Percentiles rank a stretch among this genome's conserved stretches.
Evolutionary conservation across 371 early-diverging fungal genomes (phyloP).

Genomic region (Sporodiniella umbellata): DNA sequence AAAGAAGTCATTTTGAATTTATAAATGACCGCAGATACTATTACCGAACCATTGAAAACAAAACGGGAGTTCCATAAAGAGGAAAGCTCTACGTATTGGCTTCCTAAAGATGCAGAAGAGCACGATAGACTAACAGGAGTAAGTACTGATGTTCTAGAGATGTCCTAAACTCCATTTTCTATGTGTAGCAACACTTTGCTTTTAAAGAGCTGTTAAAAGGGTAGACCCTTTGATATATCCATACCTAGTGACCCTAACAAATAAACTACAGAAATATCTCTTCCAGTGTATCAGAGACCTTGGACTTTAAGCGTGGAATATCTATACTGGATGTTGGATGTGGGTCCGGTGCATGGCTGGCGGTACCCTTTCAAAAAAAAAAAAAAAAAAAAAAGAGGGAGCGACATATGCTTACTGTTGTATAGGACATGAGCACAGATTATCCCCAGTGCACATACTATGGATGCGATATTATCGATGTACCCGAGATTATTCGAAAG

Average conservation of each 20-base stretch:
- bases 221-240: slow-evolving; percentile 9
- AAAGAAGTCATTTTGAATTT: no score
- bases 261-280: neutral
- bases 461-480: slow-evolving; percentile 26
- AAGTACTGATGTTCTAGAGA: neutral
- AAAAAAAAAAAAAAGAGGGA: slow-evolving; percentile 21
- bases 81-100: slow-evolving; percentile 8
- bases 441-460: slow-evolving; percentile 30
- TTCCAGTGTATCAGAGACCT: neutral
- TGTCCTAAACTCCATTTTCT: neutral
- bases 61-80: slow-evolving; percentile 13
- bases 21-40: no score
- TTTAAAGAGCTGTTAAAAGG: slow-evolving; percentile 23
- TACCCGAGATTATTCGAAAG: slow-evolving; percentile 2
- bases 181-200: slow-evolving; percentile 27
- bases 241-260: neutral
- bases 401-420: no score
- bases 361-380: neutral
- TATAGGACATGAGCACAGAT: slow-evolving; percentile 29
- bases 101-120: slow-evolving; percentile 19
- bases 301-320: slow-evolving; percentile 6
- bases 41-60: no score
- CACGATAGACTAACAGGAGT: slow-evolving; percentile 12
- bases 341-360: slow-evolving; percentile 43
- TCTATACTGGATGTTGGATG: slow-evolving; percentile 35